Conservation (phyloP, 805 yeast genomes). For the Kazachstania viticola region DNA sequence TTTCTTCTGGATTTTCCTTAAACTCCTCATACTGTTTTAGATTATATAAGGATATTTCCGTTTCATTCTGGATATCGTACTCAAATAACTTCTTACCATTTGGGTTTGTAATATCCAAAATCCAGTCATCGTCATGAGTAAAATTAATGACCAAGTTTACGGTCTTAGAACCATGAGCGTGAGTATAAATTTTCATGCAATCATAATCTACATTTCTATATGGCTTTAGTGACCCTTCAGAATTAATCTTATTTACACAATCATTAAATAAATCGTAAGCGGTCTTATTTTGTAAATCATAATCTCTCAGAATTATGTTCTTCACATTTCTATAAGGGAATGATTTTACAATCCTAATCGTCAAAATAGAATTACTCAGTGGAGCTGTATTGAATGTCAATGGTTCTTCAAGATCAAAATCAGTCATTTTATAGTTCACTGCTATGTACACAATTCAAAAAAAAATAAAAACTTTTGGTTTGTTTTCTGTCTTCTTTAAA, state of each 20-base stretch:
- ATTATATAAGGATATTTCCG: conserved; percentile 81
- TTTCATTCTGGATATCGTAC: conserved; percentile 69
- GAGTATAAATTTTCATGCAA: conserved; percentile 76
- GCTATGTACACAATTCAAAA: background rate
- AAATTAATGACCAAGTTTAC: conserved; percentile 85
- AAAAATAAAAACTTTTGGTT: background rate
- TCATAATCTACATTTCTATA: conserved; percentile 67
- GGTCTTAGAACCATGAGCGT: conserved; percentile 91
- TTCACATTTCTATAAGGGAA: conserved; percentile 85
- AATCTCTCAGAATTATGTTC: conserved; percentile 54
- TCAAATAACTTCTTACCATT: conserved; percentile 33
- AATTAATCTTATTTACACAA: conserved; percentile 34
- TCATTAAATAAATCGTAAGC: conserved; percentile 50
- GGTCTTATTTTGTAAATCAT: conserved; percentile 61
- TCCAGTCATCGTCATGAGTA: conserved; percentile 68
- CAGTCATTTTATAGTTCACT: conserved; percentile 2
- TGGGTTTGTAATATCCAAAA: conserved; percentile 33
- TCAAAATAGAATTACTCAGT: conserved; percentile 52
- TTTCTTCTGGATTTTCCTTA: conserved; percentile 78
- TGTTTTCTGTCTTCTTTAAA: background rate
- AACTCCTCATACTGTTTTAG: conserved; percentile 50
- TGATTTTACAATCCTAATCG: conserved; percentile 80
- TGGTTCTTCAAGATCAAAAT: conserved; percentile 50
- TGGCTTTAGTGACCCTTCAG: conserved; percentile 67
- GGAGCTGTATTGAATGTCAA: conserved; percentile 72